Evolutionary conservation across 495 filamentous ascomycete species (phyloP).

Genomic region (Penicillium longicatenatum): DNA sequence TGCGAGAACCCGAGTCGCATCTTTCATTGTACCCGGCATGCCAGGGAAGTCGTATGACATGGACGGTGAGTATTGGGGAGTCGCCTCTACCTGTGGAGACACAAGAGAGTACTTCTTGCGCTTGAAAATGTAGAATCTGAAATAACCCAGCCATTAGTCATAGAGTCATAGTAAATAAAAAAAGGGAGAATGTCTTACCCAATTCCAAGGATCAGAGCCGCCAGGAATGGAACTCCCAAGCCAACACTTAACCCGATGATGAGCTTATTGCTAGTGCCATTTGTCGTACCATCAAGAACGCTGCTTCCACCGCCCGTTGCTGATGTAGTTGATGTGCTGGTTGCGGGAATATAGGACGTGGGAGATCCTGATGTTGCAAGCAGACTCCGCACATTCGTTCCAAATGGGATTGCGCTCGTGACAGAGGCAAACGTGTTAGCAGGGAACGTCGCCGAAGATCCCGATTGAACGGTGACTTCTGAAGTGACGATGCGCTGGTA

Average conservation of each 20-base stretch:
- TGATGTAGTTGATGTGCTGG: constrained; percentile 2
- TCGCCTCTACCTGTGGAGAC: neutral
- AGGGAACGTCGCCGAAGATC: constrained; percentile 35
- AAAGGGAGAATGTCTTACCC: constrained; percentile 30
- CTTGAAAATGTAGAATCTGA: neutral
- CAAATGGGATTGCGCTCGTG: constrained; percentile 38
- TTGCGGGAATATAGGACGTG: constrained; percentile 25
- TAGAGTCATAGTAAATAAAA: neutral
- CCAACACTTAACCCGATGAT: constrained; percentile 48
- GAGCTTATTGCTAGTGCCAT: constrained; percentile 31
- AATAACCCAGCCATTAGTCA: neutral
- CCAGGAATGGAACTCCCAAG: constrained; percentile 41
- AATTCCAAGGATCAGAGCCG: constrained; percentile 28
- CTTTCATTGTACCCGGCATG: neutral
- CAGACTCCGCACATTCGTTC: constrained; percentile 36
- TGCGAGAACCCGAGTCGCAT: neutral
- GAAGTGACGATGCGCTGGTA: constrained; percentile 25
- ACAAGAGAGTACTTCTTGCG: constrained; percentile 1
- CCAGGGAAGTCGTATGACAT: neutral
- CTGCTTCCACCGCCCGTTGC: neutral
- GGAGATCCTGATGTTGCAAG: constrained; percentile 36
- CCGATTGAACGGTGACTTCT: constrained; percentile 36
- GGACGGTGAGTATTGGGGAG: neutral
- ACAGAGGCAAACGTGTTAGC: constrained; percentile 28
- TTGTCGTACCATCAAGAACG: constrained; percentile 5